phyloP scores from a whole-genome alignment of 1,284 basidiomycete species.

The Takashimella tepidaria region DNA sequence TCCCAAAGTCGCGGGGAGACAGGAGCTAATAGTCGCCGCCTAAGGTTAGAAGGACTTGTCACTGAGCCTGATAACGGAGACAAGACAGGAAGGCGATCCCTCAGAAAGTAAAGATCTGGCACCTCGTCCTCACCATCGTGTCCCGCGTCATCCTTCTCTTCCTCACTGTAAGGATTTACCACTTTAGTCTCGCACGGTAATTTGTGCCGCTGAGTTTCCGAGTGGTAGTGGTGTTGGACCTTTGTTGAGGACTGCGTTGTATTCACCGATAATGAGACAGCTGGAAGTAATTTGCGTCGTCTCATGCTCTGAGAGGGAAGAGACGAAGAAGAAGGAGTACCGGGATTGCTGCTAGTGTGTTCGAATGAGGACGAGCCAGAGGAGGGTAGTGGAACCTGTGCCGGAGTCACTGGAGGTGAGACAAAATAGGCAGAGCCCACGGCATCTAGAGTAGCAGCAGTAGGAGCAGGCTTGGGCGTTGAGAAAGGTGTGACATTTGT shows the following conservation, averaged over 20 bases:
- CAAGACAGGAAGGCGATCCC: neutral
- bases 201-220: neutral
- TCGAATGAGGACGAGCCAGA: no score
- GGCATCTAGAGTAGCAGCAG: neutral
- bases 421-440: no score
- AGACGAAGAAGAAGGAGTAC: no score
- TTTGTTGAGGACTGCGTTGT: no score
- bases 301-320: neutral
- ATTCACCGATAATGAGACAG: conserved; percentile 15
- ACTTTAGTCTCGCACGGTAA: neutral
- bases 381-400: no score
- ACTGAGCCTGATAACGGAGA: neutral
- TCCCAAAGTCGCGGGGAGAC: neutral
- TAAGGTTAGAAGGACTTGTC: neutral
- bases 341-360: no score
- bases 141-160: neutral
- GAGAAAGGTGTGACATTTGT: neutral
- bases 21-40: neutral
- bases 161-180: neutral
- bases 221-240: no score
- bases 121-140: neutral
- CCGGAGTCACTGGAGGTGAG: neutral
- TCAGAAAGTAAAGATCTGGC: neutral
- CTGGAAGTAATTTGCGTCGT: conserved; percentile 16
- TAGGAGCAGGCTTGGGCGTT: neutral